These are phyloP conservation scores for Lupinus albus DNA, from an alignment of 306 rosid species.

Conservation along the genomic window DNA sequence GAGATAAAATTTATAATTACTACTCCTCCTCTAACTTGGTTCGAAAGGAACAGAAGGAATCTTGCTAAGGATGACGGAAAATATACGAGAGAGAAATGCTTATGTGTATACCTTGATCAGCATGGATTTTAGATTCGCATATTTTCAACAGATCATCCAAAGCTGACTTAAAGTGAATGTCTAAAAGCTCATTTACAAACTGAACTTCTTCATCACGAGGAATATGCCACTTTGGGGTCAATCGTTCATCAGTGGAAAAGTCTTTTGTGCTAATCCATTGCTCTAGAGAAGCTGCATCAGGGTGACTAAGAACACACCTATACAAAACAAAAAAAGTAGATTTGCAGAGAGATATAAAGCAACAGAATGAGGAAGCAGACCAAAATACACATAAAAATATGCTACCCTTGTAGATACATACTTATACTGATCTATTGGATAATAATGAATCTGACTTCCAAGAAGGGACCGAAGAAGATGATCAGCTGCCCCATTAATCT, in stretches of 20 bases:
- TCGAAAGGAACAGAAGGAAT: constrained; percentile 35
- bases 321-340: constrained; percentile 1
- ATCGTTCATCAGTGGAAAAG: constrained; percentile 53
- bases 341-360: constrained; percentile 28
- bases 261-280: constrained; percentile 95
- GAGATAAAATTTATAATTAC: constrained; percentile 16
- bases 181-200: constrained; percentile 89
- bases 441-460: constrained; percentile 90
- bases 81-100: constrained; percentile 15
- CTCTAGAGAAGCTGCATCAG: constrained; percentile 76
- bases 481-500: constrained; percentile 98
- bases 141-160: constrained; percentile 88
- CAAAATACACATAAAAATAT: constrained; percentile 12
- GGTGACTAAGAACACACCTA: constrained; percentile 83
- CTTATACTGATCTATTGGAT: constrained; percentile 92
- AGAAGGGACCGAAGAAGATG: constrained; percentile 94
- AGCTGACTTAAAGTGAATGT: constrained; percentile 86
- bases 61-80: constrained; percentile 14
- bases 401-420: constrained; percentile 39
- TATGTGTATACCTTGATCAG: constrained; percentile 72
- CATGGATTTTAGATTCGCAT: constrained; percentile 74
- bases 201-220: constrained; percentile 80
- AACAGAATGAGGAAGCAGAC: background rate
- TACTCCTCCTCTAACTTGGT: constrained; percentile 23
- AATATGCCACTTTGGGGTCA: constrained; percentile 87